Base-by-base conservation (phyloP, 805 yeast genomes). In the Metschnikowia amazonensis region DNA sequence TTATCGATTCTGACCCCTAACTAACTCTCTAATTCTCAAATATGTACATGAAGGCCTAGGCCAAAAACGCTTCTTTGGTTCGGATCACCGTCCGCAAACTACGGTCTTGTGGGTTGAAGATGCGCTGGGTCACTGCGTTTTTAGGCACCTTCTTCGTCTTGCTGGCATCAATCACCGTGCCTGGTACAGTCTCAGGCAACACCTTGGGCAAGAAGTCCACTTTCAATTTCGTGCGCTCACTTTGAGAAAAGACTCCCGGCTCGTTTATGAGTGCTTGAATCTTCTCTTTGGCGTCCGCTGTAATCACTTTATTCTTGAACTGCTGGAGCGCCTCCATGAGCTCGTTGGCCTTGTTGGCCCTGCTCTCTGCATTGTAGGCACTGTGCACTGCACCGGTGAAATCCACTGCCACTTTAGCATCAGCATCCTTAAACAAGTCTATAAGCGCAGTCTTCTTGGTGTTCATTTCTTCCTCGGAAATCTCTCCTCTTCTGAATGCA, bases 31-130 rank as follows among this genome's bases (percentile, higher is more conserved):
- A 24, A 16, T 23, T 24, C 6, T 24, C 14, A 17, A 14, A 16
- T 17, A 17, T 54, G 28, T 50, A 54, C 55, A 52, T 40, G 36
- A 21, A 9, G 9, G 11, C n/a, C 24, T 36, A 44, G 37, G 40
- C 27, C 38, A 24, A 23, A 43, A 78, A 79, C 8, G 82, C 81
- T 25, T 69, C 75, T 53, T 72, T 76, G 25, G 79, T 67, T 65
- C 85, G 78, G 45, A 76, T 71, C 47, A 83, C 67, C 5, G 72
- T 66, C 49, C 79, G 81, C 31, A 83, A 70, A 47, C 63, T 69
- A 52, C 79, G 70, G 37, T 72, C 72, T 18, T 66, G 72, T 44
- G 80, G 77, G 60, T 87, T 82, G 76, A 82, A 87, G 46, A 82
- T 75, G 53, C 77, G 76, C 44, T 77, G 69, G 11, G 76, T 69